Base-by-base conservation (phyloP, 2,329 filamentous ascomycete genomes). In the Ophiostoma ips region DNA sequence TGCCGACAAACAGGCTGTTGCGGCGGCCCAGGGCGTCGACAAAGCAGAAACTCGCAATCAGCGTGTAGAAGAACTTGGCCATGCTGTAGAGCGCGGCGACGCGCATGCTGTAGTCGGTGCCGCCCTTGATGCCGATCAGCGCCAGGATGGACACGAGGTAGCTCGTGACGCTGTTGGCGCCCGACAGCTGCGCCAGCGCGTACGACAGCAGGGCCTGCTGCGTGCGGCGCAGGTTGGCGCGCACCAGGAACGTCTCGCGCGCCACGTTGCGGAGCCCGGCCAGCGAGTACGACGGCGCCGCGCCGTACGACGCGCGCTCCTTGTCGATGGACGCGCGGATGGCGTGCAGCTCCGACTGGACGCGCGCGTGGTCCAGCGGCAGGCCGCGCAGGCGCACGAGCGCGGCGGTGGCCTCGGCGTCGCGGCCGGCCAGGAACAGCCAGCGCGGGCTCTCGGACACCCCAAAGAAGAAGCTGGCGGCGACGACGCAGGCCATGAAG, bases 111-210 rank as follows among this genome's bases (percentile, higher is more conserved):
- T 60, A 56, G 0, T 58, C 58, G 0, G 61, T 62, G 1, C 59
- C 60, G 2, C 61, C 56, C 1, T 52, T 55, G 2, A 62, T 31
- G 2, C 68, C 68, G 6, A 68, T 55, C 11, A 71, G 50, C 2
- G 56, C 61, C 40, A 72, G 51, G 35, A 72, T 66, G 1, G 68
- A 64, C 0, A 71, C 61, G 6, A 71, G 58, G 53, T 73, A 69
- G 12, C 64, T 58, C 0, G 68, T 69, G 44, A 73, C 65, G 2
- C 63, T 61, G 56, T 69, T 68, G 16, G 67, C 68, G 5, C 69
- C 67, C 0, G 67, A 68, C 43, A 71, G 62, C 55, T 73, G 66
- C 0, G 69, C 59, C 11, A 71, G 59, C 0, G 61, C 59, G 19
- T 66, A 69, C 0, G 63, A 63, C 18, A 68, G 52, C 5, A 68